phyloP scores from a whole-genome alignment of 177 flowering plant species.

The Vitis hybrid region DNA sequence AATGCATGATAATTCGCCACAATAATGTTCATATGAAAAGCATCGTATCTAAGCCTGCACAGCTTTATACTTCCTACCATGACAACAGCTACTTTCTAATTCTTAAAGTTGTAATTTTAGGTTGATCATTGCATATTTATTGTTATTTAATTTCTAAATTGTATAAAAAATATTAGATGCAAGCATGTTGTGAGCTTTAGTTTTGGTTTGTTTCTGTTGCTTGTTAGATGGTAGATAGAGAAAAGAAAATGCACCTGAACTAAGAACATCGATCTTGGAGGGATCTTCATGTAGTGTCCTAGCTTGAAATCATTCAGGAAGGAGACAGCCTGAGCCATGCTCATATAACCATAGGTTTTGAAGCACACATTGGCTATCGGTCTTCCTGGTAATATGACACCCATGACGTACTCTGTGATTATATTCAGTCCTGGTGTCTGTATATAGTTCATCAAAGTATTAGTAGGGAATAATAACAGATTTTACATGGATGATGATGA shows the following conservation, averaged over 20 bases:
- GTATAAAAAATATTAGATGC: background rate
- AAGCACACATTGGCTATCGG: constrained; percentile 94
- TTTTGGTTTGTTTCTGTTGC: background rate
- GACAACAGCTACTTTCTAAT: background rate
- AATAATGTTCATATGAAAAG: background rate
- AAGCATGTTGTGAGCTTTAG: background rate
- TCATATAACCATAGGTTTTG: constrained; percentile 87
- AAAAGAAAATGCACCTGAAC: constrained; percentile 60
- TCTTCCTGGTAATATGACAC: constrained; percentile 66
- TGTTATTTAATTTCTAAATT: background rate
- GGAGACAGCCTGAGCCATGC: constrained; percentile 84
- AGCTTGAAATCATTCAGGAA: constrained; percentile 86
- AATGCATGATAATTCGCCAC: background rate
- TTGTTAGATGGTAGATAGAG: background rate
- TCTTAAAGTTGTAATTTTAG: background rate
- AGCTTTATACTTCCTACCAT: background rate
- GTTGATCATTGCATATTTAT: background rate
- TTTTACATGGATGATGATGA: background rate
- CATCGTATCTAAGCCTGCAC: background rate
- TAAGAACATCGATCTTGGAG: constrained; percentile 88
- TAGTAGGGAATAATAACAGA: background rate
- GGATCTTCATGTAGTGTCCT: constrained; percentile 95
- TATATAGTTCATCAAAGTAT: background rate
- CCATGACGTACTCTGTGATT: constrained; percentile 83
- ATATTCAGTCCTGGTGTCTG: constrained; percentile 91